phyloP scores from a whole-genome alignment of 2,329 filamentous ascomycete species.

The Ophiostoma himal-ulmi region DNA sequence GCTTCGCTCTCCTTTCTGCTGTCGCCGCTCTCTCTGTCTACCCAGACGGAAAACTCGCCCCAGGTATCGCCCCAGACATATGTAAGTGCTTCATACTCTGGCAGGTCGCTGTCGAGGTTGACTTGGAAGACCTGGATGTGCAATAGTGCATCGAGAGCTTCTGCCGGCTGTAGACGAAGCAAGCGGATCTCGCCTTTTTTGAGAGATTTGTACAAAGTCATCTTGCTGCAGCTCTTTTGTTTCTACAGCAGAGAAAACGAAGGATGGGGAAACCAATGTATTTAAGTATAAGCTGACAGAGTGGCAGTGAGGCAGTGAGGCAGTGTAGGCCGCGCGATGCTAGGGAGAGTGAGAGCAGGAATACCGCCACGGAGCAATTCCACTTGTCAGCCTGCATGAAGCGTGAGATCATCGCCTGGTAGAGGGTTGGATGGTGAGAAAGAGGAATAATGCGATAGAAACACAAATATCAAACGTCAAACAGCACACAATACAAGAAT shows the following conservation, averaged over 20 bases:
- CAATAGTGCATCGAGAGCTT: not conserved
- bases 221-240: not conserved
- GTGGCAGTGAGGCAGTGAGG: not conserved
- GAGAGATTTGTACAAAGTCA: not conserved
- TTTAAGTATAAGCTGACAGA: not conserved
- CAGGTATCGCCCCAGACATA: not conserved
- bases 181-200: not conserved
- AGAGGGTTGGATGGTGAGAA: not conserved
- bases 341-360: not conserved
- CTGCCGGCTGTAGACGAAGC: not conserved
- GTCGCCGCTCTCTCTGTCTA: not conserved
- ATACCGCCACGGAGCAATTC: not conserved
- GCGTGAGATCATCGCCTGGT: not conserved
- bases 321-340: not conserved
- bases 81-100: not conserved
- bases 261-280: not conserved
- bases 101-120: not conserved
- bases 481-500: not conserved
- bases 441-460: not conserved
- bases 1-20: not conserved
- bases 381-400: conserved; percentile 1
- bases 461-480: not conserved
- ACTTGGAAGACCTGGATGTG: conserved; percentile 1
- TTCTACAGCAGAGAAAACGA: not conserved
- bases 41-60: not conserved